A percentile compares a stretch with the other conserved stretches of the same genome.
These are phyloP conservation scores for Cladochytrium replicatum DNA, from an alignment of 192 early-diverging fungal species.

Conservation along the genomic window DNA sequence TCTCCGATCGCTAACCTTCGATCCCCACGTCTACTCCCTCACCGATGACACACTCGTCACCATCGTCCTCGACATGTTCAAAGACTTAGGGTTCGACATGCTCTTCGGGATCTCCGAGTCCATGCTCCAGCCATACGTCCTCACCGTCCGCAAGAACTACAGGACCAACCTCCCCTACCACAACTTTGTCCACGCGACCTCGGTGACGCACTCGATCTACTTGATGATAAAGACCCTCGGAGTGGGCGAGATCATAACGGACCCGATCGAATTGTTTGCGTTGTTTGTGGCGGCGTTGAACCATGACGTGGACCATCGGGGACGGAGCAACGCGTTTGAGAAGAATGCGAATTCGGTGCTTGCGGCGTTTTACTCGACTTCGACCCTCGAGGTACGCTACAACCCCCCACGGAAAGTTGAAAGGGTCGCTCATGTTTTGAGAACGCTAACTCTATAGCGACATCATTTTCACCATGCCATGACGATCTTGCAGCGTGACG, in stretches of 20 bases:
- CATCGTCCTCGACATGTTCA: constrained; percentile 26
- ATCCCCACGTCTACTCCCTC: constrained; percentile 15
- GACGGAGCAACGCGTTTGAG: constrained; percentile 40
- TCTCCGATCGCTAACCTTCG: constrained; percentile 13
- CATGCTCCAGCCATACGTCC: constrained; percentile 23
- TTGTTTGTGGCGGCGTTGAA: constrained; percentile 36
- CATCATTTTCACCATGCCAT: constrained; percentile 9
- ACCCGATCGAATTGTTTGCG: constrained; percentile 25
- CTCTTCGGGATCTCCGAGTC: constrained; percentile 22
- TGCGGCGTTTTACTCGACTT: constrained; percentile 26
- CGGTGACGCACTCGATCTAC: constrained; percentile 30
- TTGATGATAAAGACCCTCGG: constrained; percentile 11
- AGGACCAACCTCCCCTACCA: constrained; percentile 29
- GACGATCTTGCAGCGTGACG: constrained; percentile 24
- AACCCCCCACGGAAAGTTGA: too few relatives aligned
- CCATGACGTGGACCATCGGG: constrained; percentile 42
- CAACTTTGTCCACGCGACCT: constrained; percentile 37
- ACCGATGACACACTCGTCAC: constrained; percentile 23
- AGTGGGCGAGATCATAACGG: constrained; percentile 5
- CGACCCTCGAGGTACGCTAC: constrained; percentile 36
- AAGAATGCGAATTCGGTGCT: constrained; percentile 26
- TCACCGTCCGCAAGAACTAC: constrained; percentile 37
- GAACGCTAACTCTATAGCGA: too few relatives aligned
- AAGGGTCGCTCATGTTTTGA: too few relatives aligned
- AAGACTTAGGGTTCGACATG: constrained; percentile 12